A percentile compares a stretch with the other conserved stretches of the same genome.
These are phyloP conservation scores for Alternaria solani DNA, from an alignment of 2,329 filamentous ascomycete species.

Conservation along the genomic window DNA sequence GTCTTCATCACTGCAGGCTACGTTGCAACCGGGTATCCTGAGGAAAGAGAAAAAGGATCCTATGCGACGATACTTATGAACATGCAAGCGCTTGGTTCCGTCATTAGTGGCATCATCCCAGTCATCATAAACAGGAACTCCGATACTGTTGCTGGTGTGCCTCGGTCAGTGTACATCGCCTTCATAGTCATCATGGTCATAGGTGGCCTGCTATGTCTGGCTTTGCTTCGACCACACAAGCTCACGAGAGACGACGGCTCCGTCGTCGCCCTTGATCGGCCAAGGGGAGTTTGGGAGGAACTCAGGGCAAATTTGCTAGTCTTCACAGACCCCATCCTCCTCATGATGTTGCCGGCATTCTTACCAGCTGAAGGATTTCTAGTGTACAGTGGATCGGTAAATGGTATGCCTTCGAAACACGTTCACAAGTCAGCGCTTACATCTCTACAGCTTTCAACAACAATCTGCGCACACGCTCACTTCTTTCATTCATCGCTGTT, in stretches of 20 bases:
- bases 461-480: conserved; percentile 37
- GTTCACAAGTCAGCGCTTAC: neutral
- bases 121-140: conserved; percentile 43
- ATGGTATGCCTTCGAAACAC: conserved; percentile 24
- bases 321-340: conserved; percentile 37
- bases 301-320: conserved; percentile 36
- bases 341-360: conserved; percentile 43
- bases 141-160: conserved; percentile 40
- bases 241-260: conserved; percentile 42
- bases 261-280: conserved; percentile 37
- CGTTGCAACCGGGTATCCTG: conserved; percentile 41
- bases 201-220: conserved; percentile 35
- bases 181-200: conserved; percentile 42
- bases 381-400: conserved; percentile 45
- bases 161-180: conserved; percentile 41
- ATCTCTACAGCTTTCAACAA: conserved; percentile 34
- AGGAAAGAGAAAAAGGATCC: conserved; percentile 41
- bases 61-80: conserved; percentile 44
- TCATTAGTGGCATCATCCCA: conserved; percentile 43
- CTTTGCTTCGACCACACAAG: conserved; percentile 39
- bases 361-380: conserved; percentile 41
- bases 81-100: conserved; percentile 41
- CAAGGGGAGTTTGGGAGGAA: conserved; percentile 38
- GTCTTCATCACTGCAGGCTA: conserved; percentile 46
- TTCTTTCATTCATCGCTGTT: conserved; percentile 42